Percentiles rank a stretch among this genome's conserved stretches.
Evolutionary conservation across 2,329 filamentous ascomycete genomes (phyloP).

Genomic region (Harringtonia lauricola): DNA sequence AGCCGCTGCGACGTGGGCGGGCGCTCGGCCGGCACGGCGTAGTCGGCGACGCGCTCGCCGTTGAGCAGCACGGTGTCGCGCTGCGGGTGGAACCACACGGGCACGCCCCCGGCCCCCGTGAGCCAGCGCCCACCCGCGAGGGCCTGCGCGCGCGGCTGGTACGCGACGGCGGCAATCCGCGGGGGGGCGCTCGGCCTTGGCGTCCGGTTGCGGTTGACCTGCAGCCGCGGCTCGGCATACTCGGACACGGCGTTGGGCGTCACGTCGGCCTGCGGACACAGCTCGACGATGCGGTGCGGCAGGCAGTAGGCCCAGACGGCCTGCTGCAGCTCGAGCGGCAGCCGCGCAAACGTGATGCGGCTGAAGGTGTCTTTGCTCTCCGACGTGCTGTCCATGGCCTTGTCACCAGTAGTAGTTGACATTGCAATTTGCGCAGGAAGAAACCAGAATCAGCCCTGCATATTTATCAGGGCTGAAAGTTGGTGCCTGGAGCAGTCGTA

Average conservation of each 20-base stretch:
- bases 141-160: not conserved
- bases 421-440: no score
- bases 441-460: no score
- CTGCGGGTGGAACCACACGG: conserved; percentile 4
- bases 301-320: conserved; percentile 5
- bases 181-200: conserved; percentile 1
- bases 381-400: not conserved
- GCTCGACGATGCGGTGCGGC: conserved; percentile 4
- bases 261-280: not conserved
- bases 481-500: no score
- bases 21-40: not conserved
- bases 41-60: not conserved
- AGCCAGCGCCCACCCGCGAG: conserved; percentile 2
- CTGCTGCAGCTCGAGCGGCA: conserved; percentile 4
- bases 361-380: not conserved
- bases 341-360: not conserved
- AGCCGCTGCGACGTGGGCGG: not conserved
- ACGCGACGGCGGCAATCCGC: conserved; percentile 1
- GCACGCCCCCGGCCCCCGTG: not conserved
- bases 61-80: conserved; percentile 7
- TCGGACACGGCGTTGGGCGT: not conserved
- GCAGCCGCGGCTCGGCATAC: not conserved
- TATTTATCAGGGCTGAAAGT: no score
- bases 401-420: no score
- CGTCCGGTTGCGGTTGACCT: not conserved